Percentiles rank a stretch among this genome's conserved stretches.
Evolutionary conservation across 805 yeast genomes (phyloP).

Genomic region (Wickerhamomyces canadensis): DNA sequence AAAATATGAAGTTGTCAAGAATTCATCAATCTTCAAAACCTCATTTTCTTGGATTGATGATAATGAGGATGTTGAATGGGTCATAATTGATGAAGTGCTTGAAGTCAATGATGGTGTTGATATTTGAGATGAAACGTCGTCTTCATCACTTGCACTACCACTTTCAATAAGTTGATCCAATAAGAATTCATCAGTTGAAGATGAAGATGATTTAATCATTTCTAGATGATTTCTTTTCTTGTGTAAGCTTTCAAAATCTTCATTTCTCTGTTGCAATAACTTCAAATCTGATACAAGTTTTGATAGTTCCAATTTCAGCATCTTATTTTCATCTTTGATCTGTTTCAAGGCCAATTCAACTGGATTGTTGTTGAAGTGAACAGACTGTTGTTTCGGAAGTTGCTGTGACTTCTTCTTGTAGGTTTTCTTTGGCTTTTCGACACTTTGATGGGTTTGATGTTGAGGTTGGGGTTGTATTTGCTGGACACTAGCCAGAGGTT

Average conservation of each 20-base stretch:
- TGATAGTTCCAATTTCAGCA: conserved; percentile 37
- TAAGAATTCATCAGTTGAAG: conserved; percentile 7
- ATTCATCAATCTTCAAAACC: conserved; percentile 20
- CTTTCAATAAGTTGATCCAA: not conserved
- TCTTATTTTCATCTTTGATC: conserved; percentile 40
- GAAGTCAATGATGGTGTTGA: conserved; percentile 23
- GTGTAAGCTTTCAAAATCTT: conserved; percentile 4
- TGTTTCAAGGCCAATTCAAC: conserved; percentile 35
- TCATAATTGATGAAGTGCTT: conserved; percentile 10
- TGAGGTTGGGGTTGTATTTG: not conserved
- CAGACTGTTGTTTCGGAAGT: not conserved
- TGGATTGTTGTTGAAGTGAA: conserved; percentile 22
- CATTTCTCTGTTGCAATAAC: conserved; percentile 15
- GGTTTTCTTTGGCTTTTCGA: conserved; percentile 2
- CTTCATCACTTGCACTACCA: conserved; percentile 18
- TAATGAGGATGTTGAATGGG: conserved; percentile 14
- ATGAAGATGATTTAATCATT: conserved; percentile 13
- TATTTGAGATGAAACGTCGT: conserved; percentile 19
- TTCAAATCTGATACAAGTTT: conserved; percentile 40
- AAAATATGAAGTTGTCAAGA: conserved; percentile 19
- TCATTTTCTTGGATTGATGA: conserved; percentile 21
- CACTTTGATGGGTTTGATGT: not conserved
- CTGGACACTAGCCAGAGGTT: no score
- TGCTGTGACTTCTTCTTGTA: conserved; percentile 4
- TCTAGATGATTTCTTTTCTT: conserved; percentile 19